A percentile compares a stretch with the other conserved stretches of the same genome.
Evolutionary conservation across 1,284 basidiomycete genomes (phyloP).

Genomic region (Rhodotorula mucilaginosa): DNA sequence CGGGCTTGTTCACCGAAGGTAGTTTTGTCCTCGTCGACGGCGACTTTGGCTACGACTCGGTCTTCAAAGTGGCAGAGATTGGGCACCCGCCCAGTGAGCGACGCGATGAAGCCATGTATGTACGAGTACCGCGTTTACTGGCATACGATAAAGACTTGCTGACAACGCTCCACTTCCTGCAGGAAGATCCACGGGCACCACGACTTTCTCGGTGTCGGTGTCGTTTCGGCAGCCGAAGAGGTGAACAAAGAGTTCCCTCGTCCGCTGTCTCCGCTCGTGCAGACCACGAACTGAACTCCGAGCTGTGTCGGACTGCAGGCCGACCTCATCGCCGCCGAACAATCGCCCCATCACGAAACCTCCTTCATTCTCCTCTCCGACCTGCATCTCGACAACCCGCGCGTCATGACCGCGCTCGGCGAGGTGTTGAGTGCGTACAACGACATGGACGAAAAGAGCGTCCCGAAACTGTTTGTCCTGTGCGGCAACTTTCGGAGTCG

Average conservation of each 20-base stretch:
- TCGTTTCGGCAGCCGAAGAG: conserved; percentile 88
- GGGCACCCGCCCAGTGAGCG: conserved; percentile 96
- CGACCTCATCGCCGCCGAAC: conserved; percentile 43
- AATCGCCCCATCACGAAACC: conserved; percentile 45
- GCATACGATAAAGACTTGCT: not conserved
- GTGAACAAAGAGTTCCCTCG: conserved; percentile 50
- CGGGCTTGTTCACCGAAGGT: conserved; percentile 95
- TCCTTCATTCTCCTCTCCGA: conserved; percentile 94
- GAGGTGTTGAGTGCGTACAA: conserved; percentile 90
- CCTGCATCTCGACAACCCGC: conserved; percentile 86
- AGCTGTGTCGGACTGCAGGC: conserved; percentile 3
- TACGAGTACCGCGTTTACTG: not conserved
- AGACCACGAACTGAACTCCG: too few relatives aligned
- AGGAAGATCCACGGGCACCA: conserved; percentile 77
- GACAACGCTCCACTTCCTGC: not conserved
- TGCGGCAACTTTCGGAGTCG: conserved; percentile 92
- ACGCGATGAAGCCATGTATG: conserved; percentile 72
- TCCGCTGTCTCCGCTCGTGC: too few relatives aligned
- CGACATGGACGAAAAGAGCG: conserved; percentile 64
- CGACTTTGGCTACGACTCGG: conserved; percentile 89
- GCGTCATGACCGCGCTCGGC: conserved; percentile 72
- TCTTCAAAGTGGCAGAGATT: conserved; percentile 83
- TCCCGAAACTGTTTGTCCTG: conserved; percentile 78
- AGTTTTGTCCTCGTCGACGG: conserved; percentile 93
- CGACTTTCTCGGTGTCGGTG: conserved; percentile 89